Conservation (phyloP, 169 alveolate species). For the Plasmodium inui region DNA sequence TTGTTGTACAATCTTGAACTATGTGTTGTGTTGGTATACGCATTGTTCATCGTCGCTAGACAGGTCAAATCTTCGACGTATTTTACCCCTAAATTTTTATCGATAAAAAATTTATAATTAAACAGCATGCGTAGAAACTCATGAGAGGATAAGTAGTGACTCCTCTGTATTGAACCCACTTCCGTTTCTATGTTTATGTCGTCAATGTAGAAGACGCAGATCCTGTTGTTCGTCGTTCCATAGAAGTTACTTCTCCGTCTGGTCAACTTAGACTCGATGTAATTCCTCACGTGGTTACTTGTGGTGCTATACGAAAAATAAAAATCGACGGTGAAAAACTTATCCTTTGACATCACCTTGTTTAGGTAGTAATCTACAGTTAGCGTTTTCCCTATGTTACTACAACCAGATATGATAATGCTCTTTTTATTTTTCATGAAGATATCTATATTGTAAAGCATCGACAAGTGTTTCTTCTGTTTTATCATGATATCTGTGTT, state of each 20-base stretch:
- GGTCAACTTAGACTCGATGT: constrained; percentile 61
- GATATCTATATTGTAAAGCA: constrained; percentile 57
- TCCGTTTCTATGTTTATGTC: constrained; percentile 67
- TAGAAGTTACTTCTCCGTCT: constrained; percentile 58
- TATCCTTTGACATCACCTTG: constrained; percentile 53
- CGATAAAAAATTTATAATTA: constrained; percentile 65
- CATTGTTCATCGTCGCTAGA: constrained; percentile 70
- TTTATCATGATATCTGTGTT: constrained; percentile 41
- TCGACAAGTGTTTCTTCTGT: constrained; percentile 57
- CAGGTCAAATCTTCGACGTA: constrained; percentile 61
- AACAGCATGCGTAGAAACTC: constrained; percentile 64
- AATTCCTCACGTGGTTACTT: constrained; percentile 71
- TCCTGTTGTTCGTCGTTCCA: constrained; percentile 59
- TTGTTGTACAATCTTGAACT: constrained; percentile 45
- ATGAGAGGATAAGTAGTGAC: constrained; percentile 60
- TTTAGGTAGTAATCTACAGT: constrained; percentile 56
- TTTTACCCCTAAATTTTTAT: constrained; percentile 19
- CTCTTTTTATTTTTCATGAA: constrained; percentile 69
- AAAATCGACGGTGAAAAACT: constrained; percentile 56
- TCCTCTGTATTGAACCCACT: constrained; percentile 8
- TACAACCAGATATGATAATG: constrained; percentile 60
- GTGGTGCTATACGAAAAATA: constrained; percentile 58
- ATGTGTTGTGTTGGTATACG: constrained; percentile 7
- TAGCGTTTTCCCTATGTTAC: constrained; percentile 59
- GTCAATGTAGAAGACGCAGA: constrained; percentile 63